Percentiles rank a stretch among this genome's conserved stretches.
These are phyloP conservation scores for Raffaelea ambrosiae DNA, from an alignment of 2,329 filamentous ascomycete species.

Conservation along the genomic window DNA sequence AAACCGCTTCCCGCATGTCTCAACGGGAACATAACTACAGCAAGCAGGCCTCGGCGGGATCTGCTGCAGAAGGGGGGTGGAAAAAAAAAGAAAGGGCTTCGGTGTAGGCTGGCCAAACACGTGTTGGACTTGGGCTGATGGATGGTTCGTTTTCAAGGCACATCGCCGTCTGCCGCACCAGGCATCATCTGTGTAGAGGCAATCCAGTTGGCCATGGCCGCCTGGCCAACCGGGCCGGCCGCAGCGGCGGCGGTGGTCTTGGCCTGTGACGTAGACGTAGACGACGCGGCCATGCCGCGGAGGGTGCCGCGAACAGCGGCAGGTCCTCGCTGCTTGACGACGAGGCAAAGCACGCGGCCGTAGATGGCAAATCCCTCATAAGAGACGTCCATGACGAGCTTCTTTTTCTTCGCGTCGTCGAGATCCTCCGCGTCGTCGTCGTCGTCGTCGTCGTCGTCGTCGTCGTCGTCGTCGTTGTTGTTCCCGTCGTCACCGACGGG, in stretches of 20 bases:
- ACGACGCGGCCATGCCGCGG: too few relatives aligned
- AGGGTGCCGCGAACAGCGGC: constrained; percentile 15
- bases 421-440: constrained; percentile 11
- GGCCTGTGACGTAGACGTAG: neutral
- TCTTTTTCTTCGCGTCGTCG: constrained; percentile 71
- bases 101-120: too few relatives aligned
- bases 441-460: constrained; percentile 12
- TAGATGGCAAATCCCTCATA: constrained; percentile 98
- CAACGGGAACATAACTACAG: too few relatives aligned
- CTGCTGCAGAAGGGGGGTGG: too few relatives aligned
- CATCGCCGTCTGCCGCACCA: constrained; percentile 14
- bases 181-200: constrained; percentile 62
- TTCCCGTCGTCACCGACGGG: constrained; percentile 26
- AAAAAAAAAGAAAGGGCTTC: too few relatives aligned
- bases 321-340: constrained; percentile 64
- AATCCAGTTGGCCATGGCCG: constrained; percentile 80
- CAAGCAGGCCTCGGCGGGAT: too few relatives aligned
- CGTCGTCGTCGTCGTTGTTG: constrained; percentile 25
- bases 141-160: too few relatives aligned
- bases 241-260: constrained; percentile 15
- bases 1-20: too few relatives aligned
- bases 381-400: constrained; percentile 71
- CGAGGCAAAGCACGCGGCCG: constrained; percentile 81
- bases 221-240: constrained; percentile 43
- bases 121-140: too few relatives aligned